phyloP scores from a whole-genome alignment of 208 protist species.

The Crithidia sp. region DNA sequence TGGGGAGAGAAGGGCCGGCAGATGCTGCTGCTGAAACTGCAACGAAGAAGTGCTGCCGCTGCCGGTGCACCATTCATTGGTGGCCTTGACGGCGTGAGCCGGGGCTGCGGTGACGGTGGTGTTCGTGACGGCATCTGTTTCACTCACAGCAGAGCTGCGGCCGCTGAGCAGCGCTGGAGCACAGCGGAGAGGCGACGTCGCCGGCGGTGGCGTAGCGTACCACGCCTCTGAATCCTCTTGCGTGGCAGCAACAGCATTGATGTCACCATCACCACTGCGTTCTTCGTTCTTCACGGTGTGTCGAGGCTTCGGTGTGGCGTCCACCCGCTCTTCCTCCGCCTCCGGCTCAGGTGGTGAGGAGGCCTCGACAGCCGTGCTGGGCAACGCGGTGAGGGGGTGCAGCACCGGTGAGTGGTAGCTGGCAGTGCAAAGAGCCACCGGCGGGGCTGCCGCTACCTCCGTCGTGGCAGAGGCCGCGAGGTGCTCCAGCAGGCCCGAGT shows the following conservation, averaged over 20 bases:
- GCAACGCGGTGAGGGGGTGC: not conserved
- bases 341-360: not conserved
- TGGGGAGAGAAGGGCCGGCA: not conserved
- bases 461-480: not conserved
- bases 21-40: not conserved
- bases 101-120: too few relatives aligned
- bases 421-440: constrained; percentile 16
- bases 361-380: not conserved
- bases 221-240: not conserved
- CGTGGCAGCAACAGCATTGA: too few relatives aligned
- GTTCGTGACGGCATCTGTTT: not conserved
- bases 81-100: too few relatives aligned
- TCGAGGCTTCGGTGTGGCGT: too few relatives aligned
- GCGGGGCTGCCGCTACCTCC: constrained; percentile 6
- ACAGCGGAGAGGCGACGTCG: not conserved
- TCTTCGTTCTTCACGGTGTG: too few relatives aligned
- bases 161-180: constrained; percentile 3
- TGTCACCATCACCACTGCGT: too few relatives aligned
- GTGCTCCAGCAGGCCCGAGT: not conserved
- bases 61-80: too few relatives aligned
- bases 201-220: not conserved
- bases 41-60: too few relatives aligned
- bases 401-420: constrained; percentile 31
- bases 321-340: not conserved
- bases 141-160: not conserved